A percentile compares a stretch with the other conserved stretches of the same genome.
These are phyloP conservation scores for Dioszegia aurantiaca DNA, from an alignment of 768 basidiomycete genomes.

Conservation along the genomic window DNA sequence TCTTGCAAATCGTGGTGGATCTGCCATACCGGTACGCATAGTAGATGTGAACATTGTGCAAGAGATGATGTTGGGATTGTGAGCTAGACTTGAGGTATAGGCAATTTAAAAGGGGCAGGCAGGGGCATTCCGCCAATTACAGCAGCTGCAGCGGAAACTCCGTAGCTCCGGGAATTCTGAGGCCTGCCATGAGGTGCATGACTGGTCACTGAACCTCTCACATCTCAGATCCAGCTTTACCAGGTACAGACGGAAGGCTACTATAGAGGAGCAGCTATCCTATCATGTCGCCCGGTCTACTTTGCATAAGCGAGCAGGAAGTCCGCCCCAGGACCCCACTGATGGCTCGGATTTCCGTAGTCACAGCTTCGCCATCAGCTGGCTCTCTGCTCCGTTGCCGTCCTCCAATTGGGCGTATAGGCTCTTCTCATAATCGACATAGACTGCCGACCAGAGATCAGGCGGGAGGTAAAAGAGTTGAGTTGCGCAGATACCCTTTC, in stretches of 20 bases:
- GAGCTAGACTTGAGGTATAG: too few species aligned
- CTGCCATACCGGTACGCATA: conserved; percentile 32
- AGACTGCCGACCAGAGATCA: conserved; percentile 3
- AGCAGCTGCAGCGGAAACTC: too few species aligned
- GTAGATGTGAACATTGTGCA: conserved; percentile 37
- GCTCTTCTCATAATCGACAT: conserved; percentile 1
- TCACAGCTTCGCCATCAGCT: not conserved
- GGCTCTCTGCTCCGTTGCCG: not conserved
- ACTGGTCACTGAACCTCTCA: too few species aligned
- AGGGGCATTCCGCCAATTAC: too few species aligned
- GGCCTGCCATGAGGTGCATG: too few species aligned
- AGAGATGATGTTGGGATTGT: not conserved
- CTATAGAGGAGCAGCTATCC: not conserved
- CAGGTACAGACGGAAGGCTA: not conserved
- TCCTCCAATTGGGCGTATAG: conserved; percentile 4
- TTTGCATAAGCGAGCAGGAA: not conserved
- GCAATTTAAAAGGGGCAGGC: too few species aligned
- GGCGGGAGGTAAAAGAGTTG: conserved; percentile 7
- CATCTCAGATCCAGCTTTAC: not conserved
- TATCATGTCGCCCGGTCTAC: not conserved
- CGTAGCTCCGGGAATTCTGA: too few species aligned
- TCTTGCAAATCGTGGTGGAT: too few species aligned
- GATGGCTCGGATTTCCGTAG: not conserved
- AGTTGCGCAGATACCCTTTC: conserved; percentile 14
- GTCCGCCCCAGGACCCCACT: not conserved